These are phyloP conservation scores for Emergomyces pasteurianus DNA, from an alignment of 2,329 filamentous ascomycete genomes.

Conservation along the genomic window DNA sequence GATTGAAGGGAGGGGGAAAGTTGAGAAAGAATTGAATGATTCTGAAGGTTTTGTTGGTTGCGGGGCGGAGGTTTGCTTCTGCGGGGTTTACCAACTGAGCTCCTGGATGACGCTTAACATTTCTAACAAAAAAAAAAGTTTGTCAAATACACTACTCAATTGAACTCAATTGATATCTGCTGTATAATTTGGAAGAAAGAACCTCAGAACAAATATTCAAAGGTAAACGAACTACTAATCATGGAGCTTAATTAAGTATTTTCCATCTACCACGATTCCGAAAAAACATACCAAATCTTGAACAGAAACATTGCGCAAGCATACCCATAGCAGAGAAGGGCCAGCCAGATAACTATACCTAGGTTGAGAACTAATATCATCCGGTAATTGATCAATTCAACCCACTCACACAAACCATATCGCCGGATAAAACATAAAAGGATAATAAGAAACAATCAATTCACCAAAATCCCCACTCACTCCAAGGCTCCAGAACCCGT, in stretches of 20 bases:
- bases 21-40: too few species aligned
- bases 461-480: neutral
- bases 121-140: neutral
- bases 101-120: too few species aligned
- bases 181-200: neutral
- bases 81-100: too few species aligned
- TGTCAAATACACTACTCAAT: neutral
- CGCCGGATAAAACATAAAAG: neutral
- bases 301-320: neutral
- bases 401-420: neutral
- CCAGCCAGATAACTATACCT: neutral
- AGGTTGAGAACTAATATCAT: neutral
- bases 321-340: neutral
- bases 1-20: neutral
- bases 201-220: neutral
- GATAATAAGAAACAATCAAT: neutral
- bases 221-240: too few species aligned
- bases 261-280: neutral
- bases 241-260: neutral
- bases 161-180: neutral
- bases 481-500: constrained; percentile 1
- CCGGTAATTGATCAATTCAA: neutral
- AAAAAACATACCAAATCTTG: neutral
- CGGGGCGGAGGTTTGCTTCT: too few species aligned
- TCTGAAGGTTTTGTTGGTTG: too few species aligned